Evolutionary conservation across 73 alveolate species (phyloP), one percentile per base, ranked within the genome.

Genomic region (Uronychia binucleata): DNA sequence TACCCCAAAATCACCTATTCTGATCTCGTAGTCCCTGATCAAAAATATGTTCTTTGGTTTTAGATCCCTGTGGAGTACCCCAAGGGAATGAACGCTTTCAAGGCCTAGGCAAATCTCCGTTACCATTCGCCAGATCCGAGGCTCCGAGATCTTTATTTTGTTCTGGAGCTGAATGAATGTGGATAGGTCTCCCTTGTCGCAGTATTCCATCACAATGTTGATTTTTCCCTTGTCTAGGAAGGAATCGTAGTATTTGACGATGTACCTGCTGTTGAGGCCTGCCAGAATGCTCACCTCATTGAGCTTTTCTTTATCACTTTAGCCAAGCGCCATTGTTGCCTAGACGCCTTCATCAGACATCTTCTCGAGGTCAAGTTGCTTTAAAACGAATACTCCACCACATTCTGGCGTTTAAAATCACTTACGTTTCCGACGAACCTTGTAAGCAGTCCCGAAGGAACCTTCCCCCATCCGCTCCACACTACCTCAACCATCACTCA

Each of bases 231-330:
- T 87, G 57, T 93, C 97, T 59, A 91, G 93, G 78, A 96, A 97
- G 29, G 98, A 94, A 78, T 95, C 99, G 60, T 86, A 91, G 83
- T 97, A 97, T 84, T 94, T 91, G 5, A 96, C 98, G 30, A 97
- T 91, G 78, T 96, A 96, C 29, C 89, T 87, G 28, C 90, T 77
- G 59, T 87, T 75, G 28, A 94, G 83, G 33, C 78, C 78, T 28
- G 90, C 90, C 76, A 92, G 88, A 13, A 93, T 84, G 77, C 74
- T 82, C 1, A 89, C 89, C 80, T 93, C 98, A 28, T 78, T 81
- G 0, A 84, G 31, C 26, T 95, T 80, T 60, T 93, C 95, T 59
- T 79, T n/a, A n/a, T n/a, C n/a, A n/a, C n/a, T n/a, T n/a, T n/a
- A n/a, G n/a, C n/a, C n/a, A n/a, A n/a, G n/a, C n/a, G n/a, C n/a